Evolutionary conservation across 352 stramenopile genomes (phyloP), one percentile per base, ranked within the genome.

Genomic region (Phytophthora quininea): DNA sequence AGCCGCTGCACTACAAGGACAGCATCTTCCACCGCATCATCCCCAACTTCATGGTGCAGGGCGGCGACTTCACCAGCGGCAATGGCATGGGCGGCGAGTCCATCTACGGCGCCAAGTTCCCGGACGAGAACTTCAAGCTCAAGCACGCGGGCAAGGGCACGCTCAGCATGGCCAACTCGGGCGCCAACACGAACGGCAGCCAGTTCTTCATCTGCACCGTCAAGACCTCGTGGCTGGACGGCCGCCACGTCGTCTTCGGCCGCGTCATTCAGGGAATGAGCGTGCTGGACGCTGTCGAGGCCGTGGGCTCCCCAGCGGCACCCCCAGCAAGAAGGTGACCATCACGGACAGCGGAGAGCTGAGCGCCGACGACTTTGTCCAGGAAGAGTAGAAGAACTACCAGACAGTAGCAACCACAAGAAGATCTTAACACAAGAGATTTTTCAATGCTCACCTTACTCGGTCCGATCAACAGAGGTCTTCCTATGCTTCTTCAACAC

Each of bases 171-270:
- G 87, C 87, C 49, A 96, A 96, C 76, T 77, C 85, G 37, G 88
- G 88, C 19, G 70, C 78, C 42, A 94, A 95, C 77, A 94, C 90
- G 37, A 99, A 99, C 82, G 95, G 96, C 50, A 98, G 89, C 59
- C 96, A 99, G 82, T 99, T 99, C 74, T 99, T 99, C 80, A 98
- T 99, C 63, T 95, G 84, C 73, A 97, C 90, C 19, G 91, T 95
- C 64, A 93, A 96, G 79, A 97, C 91, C 5, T 90, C 88, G 71
- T 97, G 90, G 90, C 77, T 97, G 64, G 91, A 97, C 54, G 91
- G 84, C 19, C 81, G 80, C 47, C 87, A 95, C 71, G 87, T 95
- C 38, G 87, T 95, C 27, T 95, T 99, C 69, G 98, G 98, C 55
- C 97, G 97, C 61, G 95, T 99, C 10, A 66, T 98, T n/a, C 80